Evolutionary conservation across 2,329 filamentous ascomycete genomes (phyloP).

Genomic region (Aspergillus phoenicis): DNA sequence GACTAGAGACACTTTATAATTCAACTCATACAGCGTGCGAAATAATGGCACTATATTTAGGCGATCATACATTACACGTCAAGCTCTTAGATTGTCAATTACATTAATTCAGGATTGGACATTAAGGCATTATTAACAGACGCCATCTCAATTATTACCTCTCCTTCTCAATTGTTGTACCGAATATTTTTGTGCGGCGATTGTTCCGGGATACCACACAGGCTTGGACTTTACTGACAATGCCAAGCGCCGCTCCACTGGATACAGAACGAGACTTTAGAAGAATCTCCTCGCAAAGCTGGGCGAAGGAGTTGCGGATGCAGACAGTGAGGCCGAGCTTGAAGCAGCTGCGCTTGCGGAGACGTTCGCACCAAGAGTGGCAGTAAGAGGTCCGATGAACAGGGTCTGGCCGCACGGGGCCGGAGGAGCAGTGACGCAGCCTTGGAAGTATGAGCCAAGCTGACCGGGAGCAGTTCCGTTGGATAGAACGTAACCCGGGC

Average conservation of each 20-base stretch:
- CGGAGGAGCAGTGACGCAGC: constrained; percentile 27
- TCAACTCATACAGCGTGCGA: background rate
- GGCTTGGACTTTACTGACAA: background rate
- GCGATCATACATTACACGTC: background rate
- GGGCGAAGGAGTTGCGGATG: constrained; percentile 6
- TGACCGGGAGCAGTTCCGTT: constrained; percentile 24
- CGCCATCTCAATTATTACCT: background rate
- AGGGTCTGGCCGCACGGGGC: constrained; percentile 26
- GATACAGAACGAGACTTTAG: background rate
- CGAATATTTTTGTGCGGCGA: background rate
- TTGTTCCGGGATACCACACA: background rate
- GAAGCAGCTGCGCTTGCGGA: constrained; percentile 11
- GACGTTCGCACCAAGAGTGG: constrained; percentile 18
- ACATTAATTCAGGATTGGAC: constrained; percentile 2
- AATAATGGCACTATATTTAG: background rate
- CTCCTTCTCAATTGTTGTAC: background rate
- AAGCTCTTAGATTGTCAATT: background rate
- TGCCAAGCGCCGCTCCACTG: background rate
- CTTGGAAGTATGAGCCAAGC: constrained; percentile 27
- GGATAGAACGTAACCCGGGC: constrained; percentile 26
- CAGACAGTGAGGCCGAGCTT: constrained; percentile 10
- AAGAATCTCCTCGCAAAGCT: constrained; percentile 6
- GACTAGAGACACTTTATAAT: background rate
- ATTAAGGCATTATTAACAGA: background rate
- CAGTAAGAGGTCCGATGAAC: constrained; percentile 28